phyloP scores from a whole-genome alignment of 2,329 filamentous ascomycete species.

The Neurospora sp. region DNA sequence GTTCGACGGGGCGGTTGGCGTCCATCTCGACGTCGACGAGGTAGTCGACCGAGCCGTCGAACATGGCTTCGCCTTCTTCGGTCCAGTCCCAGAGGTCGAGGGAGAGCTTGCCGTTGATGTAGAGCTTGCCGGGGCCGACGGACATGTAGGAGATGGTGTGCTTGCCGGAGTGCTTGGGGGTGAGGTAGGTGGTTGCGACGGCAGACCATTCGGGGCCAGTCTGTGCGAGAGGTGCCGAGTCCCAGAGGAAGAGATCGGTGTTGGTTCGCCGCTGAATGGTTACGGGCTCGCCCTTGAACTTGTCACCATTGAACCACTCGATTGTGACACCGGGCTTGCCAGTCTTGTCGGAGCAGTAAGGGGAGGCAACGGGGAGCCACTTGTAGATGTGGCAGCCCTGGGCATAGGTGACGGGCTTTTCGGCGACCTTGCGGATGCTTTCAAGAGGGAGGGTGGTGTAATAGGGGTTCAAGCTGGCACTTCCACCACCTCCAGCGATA shows the following conservation, averaged over 20 bases:
- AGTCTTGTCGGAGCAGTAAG: conserved; percentile 44
- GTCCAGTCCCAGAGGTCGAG: conserved; percentile 63
- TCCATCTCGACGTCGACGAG: conserved; percentile 51
- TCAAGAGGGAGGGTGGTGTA: conserved; percentile 57
- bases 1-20: conserved; percentile 48
- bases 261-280: conserved; percentile 50
- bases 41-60: conserved; percentile 56
- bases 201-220: conserved; percentile 57
- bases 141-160: conserved; percentile 61
- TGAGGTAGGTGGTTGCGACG: conserved; percentile 50
- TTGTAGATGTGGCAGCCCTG: conserved; percentile 55
- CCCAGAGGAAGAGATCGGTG: conserved; percentile 62
- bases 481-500: conserved; percentile 59
- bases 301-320: conserved; percentile 56
- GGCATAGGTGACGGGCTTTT: conserved; percentile 49
- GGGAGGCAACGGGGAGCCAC: conserved; percentile 54
- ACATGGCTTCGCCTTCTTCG: conserved; percentile 61
- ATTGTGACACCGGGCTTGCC: conserved; percentile 53
- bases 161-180: conserved; percentile 46
- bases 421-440: conserved; percentile 45
- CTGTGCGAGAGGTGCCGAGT: conserved; percentile 51
- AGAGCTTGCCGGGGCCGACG: conserved; percentile 54
- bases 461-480: conserved; percentile 59
- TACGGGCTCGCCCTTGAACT: conserved; percentile 47
- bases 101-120: conserved; percentile 47